Evolutionary conservation across 2,329 filamentous ascomycete species (phyloP).

Genomic region (Aspergillus pseudotamarii): DNA sequence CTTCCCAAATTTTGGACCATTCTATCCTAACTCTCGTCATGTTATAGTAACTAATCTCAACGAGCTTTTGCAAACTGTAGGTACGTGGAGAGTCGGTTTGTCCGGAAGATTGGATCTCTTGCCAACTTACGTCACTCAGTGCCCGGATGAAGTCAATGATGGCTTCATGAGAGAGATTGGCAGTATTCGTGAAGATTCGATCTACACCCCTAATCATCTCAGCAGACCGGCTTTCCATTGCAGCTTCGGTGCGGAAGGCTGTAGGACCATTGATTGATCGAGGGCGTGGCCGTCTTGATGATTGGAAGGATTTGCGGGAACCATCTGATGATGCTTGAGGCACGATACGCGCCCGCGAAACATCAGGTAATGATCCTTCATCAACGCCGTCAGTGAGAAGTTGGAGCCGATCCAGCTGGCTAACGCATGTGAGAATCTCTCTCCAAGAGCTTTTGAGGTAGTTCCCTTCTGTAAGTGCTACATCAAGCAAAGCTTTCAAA

Average conservation of each 20-base stretch:
- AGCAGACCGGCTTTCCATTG: conserved; percentile 86
- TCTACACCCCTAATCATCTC: conserved; percentile 93
- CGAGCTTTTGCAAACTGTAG: conserved; percentile 96
- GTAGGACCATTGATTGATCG: conserved; percentile 52
- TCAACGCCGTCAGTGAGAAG: conserved; percentile 94
- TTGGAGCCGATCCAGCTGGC: conserved; percentile 92
- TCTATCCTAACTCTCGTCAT: conserved; percentile 98
- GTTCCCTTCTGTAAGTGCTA: conserved; percentile 92
- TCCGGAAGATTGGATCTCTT: conserved; percentile 96
- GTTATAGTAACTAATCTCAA: conserved; percentile 99
- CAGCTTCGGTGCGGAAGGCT: conserved; percentile 75
- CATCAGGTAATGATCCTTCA: conserved; percentile 87
- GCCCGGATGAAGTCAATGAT: conserved; percentile 95
- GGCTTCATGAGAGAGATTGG: conserved; percentile 86
- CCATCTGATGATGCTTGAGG: conserved; percentile 57
- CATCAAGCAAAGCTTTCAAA: conserved; percentile 84
- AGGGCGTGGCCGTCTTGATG: conserved; percentile 51
- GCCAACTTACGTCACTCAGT: conserved; percentile 95
- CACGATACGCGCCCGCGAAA: conserved; percentile 77
- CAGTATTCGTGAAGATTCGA: conserved; percentile 94
- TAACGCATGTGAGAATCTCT: conserved; percentile 91
- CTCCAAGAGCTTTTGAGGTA: conserved; percentile 89
- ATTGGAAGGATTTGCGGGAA: conserved; percentile 68
- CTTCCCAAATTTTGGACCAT: conserved; percentile 96
- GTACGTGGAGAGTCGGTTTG: conserved; percentile 94